Evolutionary conservation across 2,329 filamentous ascomycete species (phyloP).

Genomic region (Cyphellophora europaea): DNA sequence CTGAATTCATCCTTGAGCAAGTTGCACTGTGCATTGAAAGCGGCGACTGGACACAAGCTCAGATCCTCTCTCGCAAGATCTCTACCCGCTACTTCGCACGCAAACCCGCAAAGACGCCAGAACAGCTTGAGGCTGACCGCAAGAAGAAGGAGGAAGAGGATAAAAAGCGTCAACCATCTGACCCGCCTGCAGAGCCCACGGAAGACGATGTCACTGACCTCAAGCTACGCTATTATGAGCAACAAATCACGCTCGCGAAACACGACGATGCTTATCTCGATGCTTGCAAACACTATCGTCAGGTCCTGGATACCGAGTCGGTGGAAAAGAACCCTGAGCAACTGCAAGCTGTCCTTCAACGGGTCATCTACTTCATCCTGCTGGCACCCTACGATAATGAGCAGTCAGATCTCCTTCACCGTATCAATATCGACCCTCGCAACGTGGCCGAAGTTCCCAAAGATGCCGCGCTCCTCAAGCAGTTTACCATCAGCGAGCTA

Average conservation of each 20-base stretch:
- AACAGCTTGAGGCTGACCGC: slow-evolving; percentile 82
- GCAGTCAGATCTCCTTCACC: slow-evolving; percentile 92
- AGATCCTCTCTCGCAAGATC: slow-evolving; percentile 91
- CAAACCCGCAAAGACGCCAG: slow-evolving; percentile 81
- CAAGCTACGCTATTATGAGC: slow-evolving; percentile 93
- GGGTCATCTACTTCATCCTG: slow-evolving; percentile 96
- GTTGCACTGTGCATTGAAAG: slow-evolving; percentile 91
- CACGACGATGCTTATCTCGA: slow-evolving; percentile 97
- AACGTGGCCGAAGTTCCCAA: slow-evolving; percentile 61
- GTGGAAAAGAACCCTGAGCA: slow-evolving; percentile 84
- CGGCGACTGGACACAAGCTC: slow-evolving; percentile 91
- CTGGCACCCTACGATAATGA: slow-evolving; percentile 97
- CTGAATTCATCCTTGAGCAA: slow-evolving; percentile 94
- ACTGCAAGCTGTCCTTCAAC: slow-evolving; percentile 77
- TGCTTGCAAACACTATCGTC: slow-evolving; percentile 94
- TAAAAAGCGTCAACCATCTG: slow-evolving; percentile 68
- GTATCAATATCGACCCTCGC: slow-evolving; percentile 76
- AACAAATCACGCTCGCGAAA: slow-evolving; percentile 91
- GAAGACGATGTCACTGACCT: slow-evolving; percentile 85
- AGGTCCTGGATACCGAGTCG: slow-evolving; percentile 90
- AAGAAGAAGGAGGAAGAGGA: slow-evolving; percentile 80
- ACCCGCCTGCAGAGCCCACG: slow-evolving; percentile 62
- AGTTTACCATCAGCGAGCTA: slow-evolving; percentile 90
- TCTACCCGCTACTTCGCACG: slow-evolving; percentile 85
- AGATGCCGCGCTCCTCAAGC: slow-evolving; percentile 79